Base-by-base conservation (phyloP, 768 basidiomycete genomes). In the Termitomyces sp. region DNA sequence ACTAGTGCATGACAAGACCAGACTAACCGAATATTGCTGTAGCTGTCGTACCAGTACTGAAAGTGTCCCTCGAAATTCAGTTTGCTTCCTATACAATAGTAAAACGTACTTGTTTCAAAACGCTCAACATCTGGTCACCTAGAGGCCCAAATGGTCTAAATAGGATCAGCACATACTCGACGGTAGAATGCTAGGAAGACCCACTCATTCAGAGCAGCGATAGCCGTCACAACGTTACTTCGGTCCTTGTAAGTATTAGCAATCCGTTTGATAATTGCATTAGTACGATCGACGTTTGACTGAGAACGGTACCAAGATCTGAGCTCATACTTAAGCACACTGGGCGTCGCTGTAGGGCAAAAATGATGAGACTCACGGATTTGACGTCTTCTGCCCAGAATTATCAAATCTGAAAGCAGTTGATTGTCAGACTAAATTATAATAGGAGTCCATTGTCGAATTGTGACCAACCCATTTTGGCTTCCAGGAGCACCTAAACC, bases 121-220 rank as follows among this genome's bases (percentile, higher is more conserved):
- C 83, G 46, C 65, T 64, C 38, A 92, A 74, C 12, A 92, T 72
- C 32, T 74, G 75, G 15, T 67, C 52, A 9, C 86, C 83, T 61
- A 81, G 69, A 67, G 79, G 92, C 11, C 91, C 91, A n/a, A 89
- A 89, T 14, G 91, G 91, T 69, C 90, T 92, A 63, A 7, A 25
- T 15, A 36, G 14, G 6, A 36, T 57, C 12, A 60, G 34, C n/a
- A 54, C n/a, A 40, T 25, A 34, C n/a, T n/a, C 36, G 37, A 46
- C 25, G 31, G 17, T 31, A 45, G 15, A 20, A n/a, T 1, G 1
- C 42, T 38, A 25, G 47, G 4, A 17, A 45, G 37, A 65, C 78
- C 64, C 61, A 92, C 90, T 94, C 92, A 66, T 94, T 94, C 67
- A 94, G 67, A 2, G 91, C 85, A 25, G 88, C 88, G 58, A 94